Evolutionary conservation across 495 filamentous ascomycete genomes (phyloP).

Genomic region (Aspergillus nidulans): DNA sequence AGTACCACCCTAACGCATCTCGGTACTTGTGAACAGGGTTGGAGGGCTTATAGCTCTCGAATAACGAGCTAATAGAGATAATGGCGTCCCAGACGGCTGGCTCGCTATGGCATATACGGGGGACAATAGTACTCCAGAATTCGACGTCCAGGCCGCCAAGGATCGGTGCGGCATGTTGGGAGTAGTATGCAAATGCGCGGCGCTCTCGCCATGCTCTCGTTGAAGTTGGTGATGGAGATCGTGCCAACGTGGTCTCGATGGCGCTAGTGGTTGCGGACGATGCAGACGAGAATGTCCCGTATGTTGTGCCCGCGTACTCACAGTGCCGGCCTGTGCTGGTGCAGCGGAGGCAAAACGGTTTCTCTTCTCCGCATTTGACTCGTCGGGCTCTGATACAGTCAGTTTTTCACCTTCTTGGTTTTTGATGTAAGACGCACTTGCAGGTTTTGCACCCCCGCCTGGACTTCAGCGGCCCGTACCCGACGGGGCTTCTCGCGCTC

Average conservation of each 20-base stretch:
- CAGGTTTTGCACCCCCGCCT: conserved; percentile 38
- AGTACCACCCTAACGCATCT: conserved; percentile 39
- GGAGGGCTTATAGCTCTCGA: conserved; percentile 32
- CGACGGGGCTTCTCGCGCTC: too few relatives aligned
- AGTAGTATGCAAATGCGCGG: conserved; percentile 40
- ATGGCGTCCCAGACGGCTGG: conserved; percentile 59
- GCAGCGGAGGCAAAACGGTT: conserved; percentile 44
- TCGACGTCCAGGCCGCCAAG: conserved; percentile 43
- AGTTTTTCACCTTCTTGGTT: background rate
- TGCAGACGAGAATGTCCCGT: conserved; percentile 11
- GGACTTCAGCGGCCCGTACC: conserved; percentile 23
- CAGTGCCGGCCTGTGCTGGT: conserved; percentile 48
- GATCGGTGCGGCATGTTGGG: conserved; percentile 25
- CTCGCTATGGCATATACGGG: conserved; percentile 52
- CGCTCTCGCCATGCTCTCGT: conserved; percentile 33
- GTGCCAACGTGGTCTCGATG: conserved; percentile 1
- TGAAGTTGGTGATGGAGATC: conserved; percentile 16
- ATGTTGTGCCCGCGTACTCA: conserved; percentile 26
- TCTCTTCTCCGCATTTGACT: conserved; percentile 56
- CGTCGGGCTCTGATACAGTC: conserved; percentile 36
- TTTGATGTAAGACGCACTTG: conserved; percentile 25
- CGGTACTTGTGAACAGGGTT: conserved; percentile 16
- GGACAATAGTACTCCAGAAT: conserved; percentile 55
- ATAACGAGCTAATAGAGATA: conserved; percentile 49
- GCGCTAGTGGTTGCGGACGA: conserved; percentile 11